Evolutionary conservation across 352 stramenopile species (phyloP).

Genomic region (Blastocystis sp.): DNA sequence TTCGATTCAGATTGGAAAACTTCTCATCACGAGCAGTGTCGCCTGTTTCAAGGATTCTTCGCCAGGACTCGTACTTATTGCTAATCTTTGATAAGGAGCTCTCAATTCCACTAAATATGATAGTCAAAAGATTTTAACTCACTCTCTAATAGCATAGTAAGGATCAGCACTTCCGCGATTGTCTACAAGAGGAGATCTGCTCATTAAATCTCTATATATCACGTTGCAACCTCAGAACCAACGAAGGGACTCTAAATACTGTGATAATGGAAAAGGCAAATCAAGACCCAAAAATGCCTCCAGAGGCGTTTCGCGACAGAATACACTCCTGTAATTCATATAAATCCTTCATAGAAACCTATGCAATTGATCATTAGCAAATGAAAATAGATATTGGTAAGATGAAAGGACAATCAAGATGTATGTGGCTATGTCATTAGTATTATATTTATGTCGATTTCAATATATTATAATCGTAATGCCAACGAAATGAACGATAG

Average conservation of each 20-base stretch:
- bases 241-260: not conserved
- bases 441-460: no score
- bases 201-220: not conserved
- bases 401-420: no score
- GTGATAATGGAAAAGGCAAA: not conserved
- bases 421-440: no score
- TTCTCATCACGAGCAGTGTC: slow-evolving; percentile 46
- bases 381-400: no score
- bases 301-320: no score
- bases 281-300: not conserved
- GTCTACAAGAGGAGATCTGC: slow-evolving; percentile 41
- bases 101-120: slow-evolving; percentile 42
- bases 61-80: slow-evolving; percentile 43
- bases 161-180: slow-evolving; percentile 52
- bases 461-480: no score
- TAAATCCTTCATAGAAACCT: no score
- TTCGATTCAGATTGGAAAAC: slow-evolving; percentile 50
- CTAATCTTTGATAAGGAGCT: slow-evolving; percentile 27
- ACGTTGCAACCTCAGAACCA: not conserved
- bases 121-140: not conserved
- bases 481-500: no score
- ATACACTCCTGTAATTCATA: no score
- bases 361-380: no score
- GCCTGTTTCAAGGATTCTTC: slow-evolving; percentile 14
- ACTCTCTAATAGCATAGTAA: slow-evolving; percentile 53